Conservation (phyloP, 1,284 basidiomycete genomes). For the Amylostereum chailletii region DNA sequence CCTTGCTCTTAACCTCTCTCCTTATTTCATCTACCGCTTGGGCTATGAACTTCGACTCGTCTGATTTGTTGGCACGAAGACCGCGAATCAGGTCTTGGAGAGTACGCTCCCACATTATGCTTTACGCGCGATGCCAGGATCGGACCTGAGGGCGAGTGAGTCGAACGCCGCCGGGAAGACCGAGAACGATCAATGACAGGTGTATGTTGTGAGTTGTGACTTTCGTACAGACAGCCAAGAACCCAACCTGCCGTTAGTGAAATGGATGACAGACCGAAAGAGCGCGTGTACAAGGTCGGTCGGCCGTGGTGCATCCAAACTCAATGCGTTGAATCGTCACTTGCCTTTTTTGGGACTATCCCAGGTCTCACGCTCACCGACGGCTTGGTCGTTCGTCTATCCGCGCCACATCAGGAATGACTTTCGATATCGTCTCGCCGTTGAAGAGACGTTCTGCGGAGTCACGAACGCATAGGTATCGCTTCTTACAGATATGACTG, state of each 20-base stretch:
- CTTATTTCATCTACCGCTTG: slow-evolving; percentile 84
- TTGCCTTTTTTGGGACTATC: too few species aligned
- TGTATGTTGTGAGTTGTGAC: background rate
- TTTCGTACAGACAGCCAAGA: background rate
- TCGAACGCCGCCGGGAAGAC: background rate
- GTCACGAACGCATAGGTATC: too few species aligned
- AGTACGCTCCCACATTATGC: slow-evolving; percentile 84
- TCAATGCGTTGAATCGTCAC: too few species aligned
- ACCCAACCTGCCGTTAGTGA: background rate
- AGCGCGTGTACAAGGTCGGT: background rate
- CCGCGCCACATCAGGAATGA: too few species aligned
- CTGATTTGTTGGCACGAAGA: slow-evolving; percentile 77
- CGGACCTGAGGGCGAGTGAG: background rate
- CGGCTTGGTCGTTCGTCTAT: too few species aligned
- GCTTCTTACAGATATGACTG: too few species aligned
- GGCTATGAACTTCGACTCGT: slow-evolving; percentile 75
- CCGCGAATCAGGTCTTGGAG: slow-evolving; percentile 89
- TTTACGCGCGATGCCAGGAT: background rate
- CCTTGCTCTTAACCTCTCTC: slow-evolving; percentile 84
- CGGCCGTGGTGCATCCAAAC: background rate
- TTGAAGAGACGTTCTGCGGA: too few species aligned
- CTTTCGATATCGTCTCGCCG: too few species aligned
- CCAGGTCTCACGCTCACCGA: too few species aligned
- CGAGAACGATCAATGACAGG: background rate
- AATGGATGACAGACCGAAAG: background rate